These are phyloP conservation scores for Leucaena leucocephala DNA, from an alignment of 306 rosid genomes.

Conservation along the genomic window DNA sequence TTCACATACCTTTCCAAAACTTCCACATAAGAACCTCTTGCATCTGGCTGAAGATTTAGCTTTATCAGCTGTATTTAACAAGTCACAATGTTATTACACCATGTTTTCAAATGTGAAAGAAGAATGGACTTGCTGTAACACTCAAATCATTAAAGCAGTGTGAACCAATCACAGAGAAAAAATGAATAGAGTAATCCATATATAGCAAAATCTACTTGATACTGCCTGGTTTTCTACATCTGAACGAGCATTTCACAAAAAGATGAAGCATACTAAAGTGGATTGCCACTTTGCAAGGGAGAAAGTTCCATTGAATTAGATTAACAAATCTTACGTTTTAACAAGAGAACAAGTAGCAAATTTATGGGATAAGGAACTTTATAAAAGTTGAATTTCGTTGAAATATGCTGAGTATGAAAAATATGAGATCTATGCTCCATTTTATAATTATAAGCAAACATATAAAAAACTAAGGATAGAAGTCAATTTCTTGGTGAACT, in stretches of 20 bases:
- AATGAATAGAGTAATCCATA: slow-evolving; percentile 10
- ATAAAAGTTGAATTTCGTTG: background rate
- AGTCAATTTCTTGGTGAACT: background rate
- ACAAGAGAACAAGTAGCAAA: background rate
- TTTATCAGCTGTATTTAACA: slow-evolving; percentile 77
- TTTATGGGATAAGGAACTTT: background rate
- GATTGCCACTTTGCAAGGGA: background rate
- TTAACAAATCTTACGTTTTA: background rate
- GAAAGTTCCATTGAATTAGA: background rate
- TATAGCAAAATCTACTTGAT: background rate
- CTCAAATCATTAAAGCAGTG: slow-evolving; percentile 20
- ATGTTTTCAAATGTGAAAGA: slow-evolving; percentile 29
- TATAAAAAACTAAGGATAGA: background rate
- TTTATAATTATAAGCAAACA: background rate
- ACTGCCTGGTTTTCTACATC: slow-evolving; percentile 1
- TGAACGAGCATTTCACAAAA: background rate
- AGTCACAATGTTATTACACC: slow-evolving; percentile 42
- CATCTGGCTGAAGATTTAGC: slow-evolving; percentile 81
- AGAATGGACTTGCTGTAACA: slow-evolving; percentile 8
- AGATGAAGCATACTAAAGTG: background rate
- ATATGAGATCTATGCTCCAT: background rate
- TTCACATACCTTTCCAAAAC: slow-evolving; percentile 91
- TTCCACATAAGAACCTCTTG: slow-evolving; percentile 94
- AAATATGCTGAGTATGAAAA: background rate
- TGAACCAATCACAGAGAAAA: background rate